These are phyloP conservation scores for Tulasnella sp. DNA, from an alignment of 768 basidiomycete species.

Conservation along the genomic window DNA sequence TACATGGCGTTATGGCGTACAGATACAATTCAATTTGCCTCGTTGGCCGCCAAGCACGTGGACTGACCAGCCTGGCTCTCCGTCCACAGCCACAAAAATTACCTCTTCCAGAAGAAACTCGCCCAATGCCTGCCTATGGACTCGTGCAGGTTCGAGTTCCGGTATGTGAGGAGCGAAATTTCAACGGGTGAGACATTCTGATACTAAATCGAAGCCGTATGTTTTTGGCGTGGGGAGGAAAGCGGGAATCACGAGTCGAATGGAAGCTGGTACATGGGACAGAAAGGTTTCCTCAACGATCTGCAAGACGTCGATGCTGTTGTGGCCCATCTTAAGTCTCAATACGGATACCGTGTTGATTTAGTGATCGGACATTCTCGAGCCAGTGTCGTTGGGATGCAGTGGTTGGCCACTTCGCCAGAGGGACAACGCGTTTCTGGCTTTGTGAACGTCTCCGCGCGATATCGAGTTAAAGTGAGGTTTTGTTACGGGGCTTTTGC, in stretches of 20 bases:
- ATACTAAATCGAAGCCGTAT: background rate
- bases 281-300: constrained; percentile 53
- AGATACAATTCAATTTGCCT: constrained; percentile 31
- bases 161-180: constrained; percentile 44
- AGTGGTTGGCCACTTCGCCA: constrained; percentile 63
- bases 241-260: constrained; percentile 80
- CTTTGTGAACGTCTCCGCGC: constrained; percentile 70
- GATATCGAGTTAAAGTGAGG: constrained; percentile 76
- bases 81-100: constrained; percentile 71
- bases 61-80: no score
- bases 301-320: constrained; percentile 63
- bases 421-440: constrained; percentile 48
- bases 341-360: constrained; percentile 65
- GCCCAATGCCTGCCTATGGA: constrained; percentile 63
- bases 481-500: no score
- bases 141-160: constrained; percentile 84
- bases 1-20: constrained; percentile 78
- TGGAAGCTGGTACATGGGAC: constrained; percentile 59
- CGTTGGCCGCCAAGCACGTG: background rate
- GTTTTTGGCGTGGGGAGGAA: background rate
- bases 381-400: constrained; percentile 60
- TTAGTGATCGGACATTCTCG: constrained; percentile 76
- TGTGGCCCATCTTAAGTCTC: constrained; percentile 52
- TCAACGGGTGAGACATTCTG: background rate
- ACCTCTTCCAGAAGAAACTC: constrained; percentile 72